Base-by-base conservation (phyloP, 164 flowering plant genomes). In the Vitis rupestris region DNA sequence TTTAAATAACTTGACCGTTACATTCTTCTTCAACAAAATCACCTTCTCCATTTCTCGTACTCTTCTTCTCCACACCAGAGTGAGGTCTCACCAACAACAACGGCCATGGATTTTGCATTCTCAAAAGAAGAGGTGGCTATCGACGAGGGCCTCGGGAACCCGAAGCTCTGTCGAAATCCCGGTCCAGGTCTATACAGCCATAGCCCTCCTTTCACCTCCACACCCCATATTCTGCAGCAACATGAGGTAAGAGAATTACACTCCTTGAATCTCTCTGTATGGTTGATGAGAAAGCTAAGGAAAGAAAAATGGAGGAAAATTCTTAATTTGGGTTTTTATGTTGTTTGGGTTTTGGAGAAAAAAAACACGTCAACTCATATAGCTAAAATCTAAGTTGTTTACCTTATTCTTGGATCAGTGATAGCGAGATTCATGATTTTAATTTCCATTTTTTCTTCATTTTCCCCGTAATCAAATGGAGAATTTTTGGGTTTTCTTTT, bases 141-240 rank as follows among this genome's bases (percentile, higher is more conserved):
- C 30, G 90, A 89, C 50, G 80, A 86, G 70, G 79, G 74, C 31
- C 79, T 89, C 48, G 97, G 98, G 16, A 86, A 82, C 86, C 98
- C 98, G 0, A 88, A 77, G 82, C 83, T 94, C 65, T 88, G 96
- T 69, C 79, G 87, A 50, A 87, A 88, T 60, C 77, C 77, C 64
- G 37, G 70, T 47, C 67, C 78, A 56, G 71, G 81, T 52, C 84
- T 82, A 8, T 87, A 83, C 85, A 67, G 29, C 59, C 75, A 66
- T 70, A 97, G 94, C 50, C 97, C 97, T 76, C 98, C 98, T 59
- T 87, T 81, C 78, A 80, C 94, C 53, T 91, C 79, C 84, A 80
- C 71, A 50, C 97, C 97, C 2, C 88, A 87, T 69, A 27, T 72
- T 70, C 70, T 89, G 67, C 83, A 80, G 14, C 76, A 75, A 50